Percentiles rank a stretch among this genome's conserved stretches.
phyloP scores from a whole-genome alignment of 768 basidiomycete genomes.

The Cystofilobasidium bisporidii region DNA sequence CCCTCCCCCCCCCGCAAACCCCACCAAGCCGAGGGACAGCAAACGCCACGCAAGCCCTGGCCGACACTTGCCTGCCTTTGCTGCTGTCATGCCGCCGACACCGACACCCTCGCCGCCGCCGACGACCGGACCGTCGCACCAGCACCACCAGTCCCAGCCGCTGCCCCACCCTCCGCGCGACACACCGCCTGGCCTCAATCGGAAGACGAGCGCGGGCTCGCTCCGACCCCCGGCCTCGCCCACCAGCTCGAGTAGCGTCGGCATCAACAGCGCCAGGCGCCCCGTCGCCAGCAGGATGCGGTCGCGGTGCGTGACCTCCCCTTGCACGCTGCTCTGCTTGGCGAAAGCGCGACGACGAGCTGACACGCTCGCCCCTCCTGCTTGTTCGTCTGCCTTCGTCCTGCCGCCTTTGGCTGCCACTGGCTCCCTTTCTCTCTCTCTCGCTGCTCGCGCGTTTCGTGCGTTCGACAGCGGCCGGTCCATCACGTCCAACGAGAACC shows the following conservation, averaged over 20 bases:
- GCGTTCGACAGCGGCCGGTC: conserved; percentile 19
- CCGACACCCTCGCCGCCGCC: not conserved
- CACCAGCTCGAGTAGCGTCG: not conserved
- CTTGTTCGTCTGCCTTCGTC: not conserved
- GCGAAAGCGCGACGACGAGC: not conserved
- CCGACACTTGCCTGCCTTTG: too few species aligned
- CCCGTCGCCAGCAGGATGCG: not conserved
- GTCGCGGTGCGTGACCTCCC: not conserved
- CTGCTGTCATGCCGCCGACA: too few species aligned
- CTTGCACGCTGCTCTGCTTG: not conserved
- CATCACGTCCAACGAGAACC: conserved; percentile 18
- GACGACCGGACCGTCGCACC: not conserved
- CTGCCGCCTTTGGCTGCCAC: not conserved
- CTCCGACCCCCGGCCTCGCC: not conserved
- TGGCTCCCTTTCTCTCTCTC: not conserved
- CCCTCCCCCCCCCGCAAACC: too few species aligned
- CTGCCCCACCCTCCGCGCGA: conserved; percentile 6
- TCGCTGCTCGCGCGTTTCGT: not conserved
- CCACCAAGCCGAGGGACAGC: too few species aligned
- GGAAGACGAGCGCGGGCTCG: not conserved
- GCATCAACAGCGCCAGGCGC: conserved; percentile 7
- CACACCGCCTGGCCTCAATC: not conserved
- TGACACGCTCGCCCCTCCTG: too few species aligned
- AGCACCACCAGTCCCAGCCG: not conserved
- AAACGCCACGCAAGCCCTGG: too few species aligned